Conservation (phyloP, 164 flowering plant genomes). For the Houttuynia cordata region DNA sequence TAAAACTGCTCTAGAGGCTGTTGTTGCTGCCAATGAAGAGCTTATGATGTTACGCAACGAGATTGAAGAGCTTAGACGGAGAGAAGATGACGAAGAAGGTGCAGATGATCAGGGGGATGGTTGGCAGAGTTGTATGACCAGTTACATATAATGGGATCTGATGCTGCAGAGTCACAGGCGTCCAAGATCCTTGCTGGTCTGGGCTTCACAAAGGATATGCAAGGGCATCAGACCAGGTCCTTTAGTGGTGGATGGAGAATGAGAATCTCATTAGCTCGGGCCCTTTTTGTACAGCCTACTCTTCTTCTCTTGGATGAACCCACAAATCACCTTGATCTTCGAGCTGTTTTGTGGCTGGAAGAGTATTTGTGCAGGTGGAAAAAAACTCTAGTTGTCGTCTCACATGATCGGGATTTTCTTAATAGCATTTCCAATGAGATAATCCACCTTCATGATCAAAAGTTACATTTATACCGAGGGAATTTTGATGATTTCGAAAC, state of each 20-base stretch:
- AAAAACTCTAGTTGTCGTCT: slow-evolving; percentile 75
- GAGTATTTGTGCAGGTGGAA: slow-evolving; percentile 78
- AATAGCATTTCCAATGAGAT: slow-evolving; percentile 68
- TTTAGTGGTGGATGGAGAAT: slow-evolving; percentile 95
- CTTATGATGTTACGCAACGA: slow-evolving; percentile 50
- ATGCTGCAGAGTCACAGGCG: slow-evolving; percentile 83
- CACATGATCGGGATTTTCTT: slow-evolving; percentile 78
- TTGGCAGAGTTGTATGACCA: slow-evolving; percentile 70
- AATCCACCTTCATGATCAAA: slow-evolving; percentile 70
- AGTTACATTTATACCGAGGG: slow-evolving; percentile 63
- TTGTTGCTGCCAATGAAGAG: slow-evolving; percentile 78
- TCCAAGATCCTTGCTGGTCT: slow-evolving; percentile 77
- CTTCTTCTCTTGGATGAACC: slow-evolving; percentile 73
- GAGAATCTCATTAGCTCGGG: slow-evolving; percentile 81
- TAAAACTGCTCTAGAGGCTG: slow-evolving; percentile 60
- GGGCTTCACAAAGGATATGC: slow-evolving; percentile 80
- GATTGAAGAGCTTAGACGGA: slow-evolving; percentile 41
- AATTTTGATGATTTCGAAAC: slow-evolving; percentile 70
- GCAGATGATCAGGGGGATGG: slow-evolving; percentile 38
- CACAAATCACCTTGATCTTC: no score
- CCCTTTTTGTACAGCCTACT: slow-evolving; percentile 79
- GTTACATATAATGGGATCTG: slow-evolving; percentile 57
- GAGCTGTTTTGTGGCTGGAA: slow-evolving; percentile 85
- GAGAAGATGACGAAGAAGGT: slow-evolving; percentile 19
- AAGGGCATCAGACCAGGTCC: slow-evolving; percentile 31